Conservation (phyloP, 108 stramenopile species). For the Fragilariopsis cylindrus region DNA sequence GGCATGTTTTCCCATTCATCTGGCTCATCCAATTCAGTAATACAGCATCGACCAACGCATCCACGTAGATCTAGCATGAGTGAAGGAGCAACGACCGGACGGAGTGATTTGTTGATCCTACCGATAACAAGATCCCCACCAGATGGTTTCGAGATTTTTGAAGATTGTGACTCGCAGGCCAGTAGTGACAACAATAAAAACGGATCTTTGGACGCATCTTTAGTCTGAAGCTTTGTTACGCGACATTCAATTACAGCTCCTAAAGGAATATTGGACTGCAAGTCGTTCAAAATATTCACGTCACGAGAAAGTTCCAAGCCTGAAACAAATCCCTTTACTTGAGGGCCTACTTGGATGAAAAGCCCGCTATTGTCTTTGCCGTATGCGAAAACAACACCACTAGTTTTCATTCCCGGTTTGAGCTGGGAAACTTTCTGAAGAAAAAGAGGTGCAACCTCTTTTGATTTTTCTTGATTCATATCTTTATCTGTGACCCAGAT, state of each 20-base stretch:
- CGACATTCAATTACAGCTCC: slow-evolving; percentile 59
- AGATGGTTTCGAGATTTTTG: slow-evolving; percentile 28
- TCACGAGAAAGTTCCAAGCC: slow-evolving; percentile 66
- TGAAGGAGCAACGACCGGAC: slow-evolving; percentile 58
- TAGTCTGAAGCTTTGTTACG: slow-evolving; percentile 47
- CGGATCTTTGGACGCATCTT: slow-evolving; percentile 7
- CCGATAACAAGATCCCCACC: slow-evolving; percentile 70
- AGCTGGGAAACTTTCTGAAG: slow-evolving; percentile 49
- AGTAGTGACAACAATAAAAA: slow-evolving; percentile 48
- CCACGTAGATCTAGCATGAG: slow-evolving; percentile 80
- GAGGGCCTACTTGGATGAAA: slow-evolving; percentile 66
- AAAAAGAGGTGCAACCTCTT: slow-evolving; percentile 35
- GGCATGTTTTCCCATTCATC: slow-evolving; percentile 92
- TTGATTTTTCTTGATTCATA: background rate
- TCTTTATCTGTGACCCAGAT: slow-evolving; percentile 28
- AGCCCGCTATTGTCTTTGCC: slow-evolving; percentile 55
- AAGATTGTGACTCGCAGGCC: slow-evolving; percentile 31
- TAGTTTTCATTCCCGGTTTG: slow-evolving; percentile 51
- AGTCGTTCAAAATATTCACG: slow-evolving; percentile 61
- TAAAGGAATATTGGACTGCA: slow-evolving; percentile 48
- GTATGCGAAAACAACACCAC: slow-evolving; percentile 52
- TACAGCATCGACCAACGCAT: slow-evolving; percentile 78
- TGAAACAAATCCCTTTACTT: slow-evolving; percentile 67
- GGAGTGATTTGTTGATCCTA: slow-evolving; percentile 52
- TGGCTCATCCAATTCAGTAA: slow-evolving; percentile 75